These are phyloP conservation scores for Macrophomina phaseolina DNA, from an alignment of 2,329 filamentous ascomycete genomes.

Conservation along the genomic window DNA sequence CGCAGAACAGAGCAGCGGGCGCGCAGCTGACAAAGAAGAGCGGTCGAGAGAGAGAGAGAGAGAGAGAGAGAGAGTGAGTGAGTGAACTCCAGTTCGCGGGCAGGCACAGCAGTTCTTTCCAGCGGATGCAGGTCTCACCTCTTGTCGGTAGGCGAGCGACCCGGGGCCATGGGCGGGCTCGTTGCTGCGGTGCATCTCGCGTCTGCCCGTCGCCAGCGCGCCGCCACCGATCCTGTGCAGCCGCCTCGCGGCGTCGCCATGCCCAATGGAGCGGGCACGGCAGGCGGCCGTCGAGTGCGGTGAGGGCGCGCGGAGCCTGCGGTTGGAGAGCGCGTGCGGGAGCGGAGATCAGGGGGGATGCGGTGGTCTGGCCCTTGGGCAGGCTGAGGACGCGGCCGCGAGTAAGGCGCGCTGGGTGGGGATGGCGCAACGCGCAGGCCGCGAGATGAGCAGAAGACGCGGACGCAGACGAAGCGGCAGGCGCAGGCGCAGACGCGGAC, in stretches of 20 bases:
- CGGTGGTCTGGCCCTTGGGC: conserved; percentile 11
- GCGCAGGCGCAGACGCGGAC: neutral
- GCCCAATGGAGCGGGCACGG: conserved; percentile 25
- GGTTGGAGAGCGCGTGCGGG: neutral
- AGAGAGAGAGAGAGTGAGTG: neutral
- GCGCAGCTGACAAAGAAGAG: conserved; percentile 24
- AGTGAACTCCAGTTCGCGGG: neutral
- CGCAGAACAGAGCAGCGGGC: neutral
- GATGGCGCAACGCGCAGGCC: conserved; percentile 24
- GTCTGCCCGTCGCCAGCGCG: conserved; percentile 24
- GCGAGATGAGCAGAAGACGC: conserved; percentile 19
- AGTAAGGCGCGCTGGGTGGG: conserved; percentile 5
- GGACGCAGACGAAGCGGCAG: neutral
- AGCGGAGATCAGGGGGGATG: conserved; percentile 19
- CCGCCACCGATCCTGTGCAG: conserved; percentile 25
- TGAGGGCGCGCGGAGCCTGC: conserved; percentile 15
- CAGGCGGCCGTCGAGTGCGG: conserved; percentile 26
- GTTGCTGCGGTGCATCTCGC: conserved; percentile 25
- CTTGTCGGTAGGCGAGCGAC: conserved; percentile 28
- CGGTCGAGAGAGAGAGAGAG: conserved; percentile 5
- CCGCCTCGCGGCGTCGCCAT: conserved; percentile 26
- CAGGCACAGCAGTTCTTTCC: conserved; percentile 19
- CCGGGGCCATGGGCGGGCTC: conserved; percentile 26
- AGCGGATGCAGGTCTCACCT: conserved; percentile 27
- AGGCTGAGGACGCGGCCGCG: conserved; percentile 12